Evolutionary conservation across 2,329 filamentous ascomycete species (phyloP).

Genomic region (Pochonia chlamydosporia): DNA sequence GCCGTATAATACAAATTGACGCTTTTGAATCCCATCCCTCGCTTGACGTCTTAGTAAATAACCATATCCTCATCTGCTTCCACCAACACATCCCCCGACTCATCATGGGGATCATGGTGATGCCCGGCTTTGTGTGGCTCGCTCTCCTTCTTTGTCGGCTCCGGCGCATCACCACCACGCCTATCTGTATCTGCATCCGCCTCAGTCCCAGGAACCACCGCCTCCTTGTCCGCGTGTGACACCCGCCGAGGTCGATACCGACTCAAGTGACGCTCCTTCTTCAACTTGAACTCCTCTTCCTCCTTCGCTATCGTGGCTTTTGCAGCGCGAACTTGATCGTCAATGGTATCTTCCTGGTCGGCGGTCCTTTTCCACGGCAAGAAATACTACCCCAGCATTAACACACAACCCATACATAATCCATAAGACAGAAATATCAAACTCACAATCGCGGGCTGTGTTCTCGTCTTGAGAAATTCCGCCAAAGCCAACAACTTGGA

Average conservation of each 20-base stretch:
- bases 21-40: background rate
- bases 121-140: background rate
- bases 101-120: constrained; percentile 53
- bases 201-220: too few relatives aligned
- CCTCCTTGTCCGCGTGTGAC: constrained; percentile 11
- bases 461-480: constrained; percentile 64
- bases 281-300: constrained; percentile 52
- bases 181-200: background rate
- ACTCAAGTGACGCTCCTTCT: constrained; percentile 32
- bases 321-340: constrained; percentile 61
- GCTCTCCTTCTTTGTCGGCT: background rate
- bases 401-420: background rate
- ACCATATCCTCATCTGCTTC: constrained; percentile 87
- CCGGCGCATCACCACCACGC: constrained; percentile 1
- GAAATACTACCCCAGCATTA: constrained; percentile 58
- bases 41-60: constrained; percentile 61
- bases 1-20: background rate
- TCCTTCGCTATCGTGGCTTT: constrained; percentile 62
- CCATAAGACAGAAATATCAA: too few relatives aligned
- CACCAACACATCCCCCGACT: constrained; percentile 71
- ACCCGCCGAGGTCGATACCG: constrained; percentile 18
- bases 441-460: constrained; percentile 69
- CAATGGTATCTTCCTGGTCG: constrained; percentile 65
- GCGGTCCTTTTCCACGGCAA: constrained; percentile 71
- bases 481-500: constrained; percentile 65